phyloP scores from a whole-genome alignment of 2,329 filamentous ascomycete species.

The Neopestalotiopsis rosae region DNA sequence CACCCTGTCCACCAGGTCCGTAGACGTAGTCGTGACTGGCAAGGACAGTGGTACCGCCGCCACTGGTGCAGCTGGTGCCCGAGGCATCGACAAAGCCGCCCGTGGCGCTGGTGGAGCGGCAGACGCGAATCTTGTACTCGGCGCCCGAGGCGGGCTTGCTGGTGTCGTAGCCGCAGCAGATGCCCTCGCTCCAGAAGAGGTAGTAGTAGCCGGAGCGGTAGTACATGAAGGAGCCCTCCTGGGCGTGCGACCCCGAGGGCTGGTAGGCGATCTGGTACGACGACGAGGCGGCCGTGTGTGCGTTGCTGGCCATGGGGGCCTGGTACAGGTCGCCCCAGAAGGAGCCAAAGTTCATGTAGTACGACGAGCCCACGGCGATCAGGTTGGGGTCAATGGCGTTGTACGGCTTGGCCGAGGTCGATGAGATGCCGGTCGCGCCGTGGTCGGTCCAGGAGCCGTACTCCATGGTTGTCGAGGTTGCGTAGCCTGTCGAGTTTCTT shows the following conservation, averaged over 20 bases:
- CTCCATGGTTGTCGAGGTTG: constrained; percentile 51
- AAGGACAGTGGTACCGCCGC: constrained; percentile 64
- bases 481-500: constrained; percentile 39
- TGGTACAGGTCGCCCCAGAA: constrained; percentile 73
- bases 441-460: constrained; percentile 65
- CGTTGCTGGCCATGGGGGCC: constrained; percentile 50
- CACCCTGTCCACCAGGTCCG: constrained; percentile 67
- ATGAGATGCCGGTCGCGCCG: constrained; percentile 58
- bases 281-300: constrained; percentile 33
- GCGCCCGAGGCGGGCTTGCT: constrained; percentile 55
- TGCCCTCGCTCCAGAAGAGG: constrained; percentile 66
- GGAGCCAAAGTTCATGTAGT: constrained; percentile 67
- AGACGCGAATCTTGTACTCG: constrained; percentile 73
- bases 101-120: constrained; percentile 57
- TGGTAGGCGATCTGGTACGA: constrained; percentile 60
- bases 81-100: constrained; percentile 62
- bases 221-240: constrained; percentile 63
- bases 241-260: constrained; percentile 52
- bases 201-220: constrained; percentile 64
- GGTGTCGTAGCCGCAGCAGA: constrained; percentile 65
- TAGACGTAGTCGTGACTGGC: constrained; percentile 63
- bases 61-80: constrained; percentile 56
- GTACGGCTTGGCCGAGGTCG: constrained; percentile 49
- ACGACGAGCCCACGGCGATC: constrained; percentile 45
- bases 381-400: constrained; percentile 68